These are phyloP conservation scores for Circinella umbellata DNA, from an alignment of 371 early-diverging fungal species.

Conservation along the genomic window DNA sequence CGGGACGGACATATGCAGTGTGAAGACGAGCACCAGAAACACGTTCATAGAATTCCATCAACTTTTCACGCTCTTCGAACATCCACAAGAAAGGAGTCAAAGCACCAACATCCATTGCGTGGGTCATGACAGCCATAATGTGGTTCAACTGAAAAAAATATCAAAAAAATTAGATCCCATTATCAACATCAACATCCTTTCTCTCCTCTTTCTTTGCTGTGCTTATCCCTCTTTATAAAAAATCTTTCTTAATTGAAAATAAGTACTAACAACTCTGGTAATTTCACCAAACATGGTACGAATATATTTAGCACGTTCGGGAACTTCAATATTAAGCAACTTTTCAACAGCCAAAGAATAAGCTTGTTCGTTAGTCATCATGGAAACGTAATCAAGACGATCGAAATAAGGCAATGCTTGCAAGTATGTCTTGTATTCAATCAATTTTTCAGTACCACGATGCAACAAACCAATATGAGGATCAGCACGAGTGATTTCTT, in stretches of 20 bases:
- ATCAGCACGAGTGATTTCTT: slow-evolving; percentile 92
- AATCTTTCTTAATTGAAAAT: too few relatives aligned
- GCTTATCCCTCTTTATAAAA: too few relatives aligned
- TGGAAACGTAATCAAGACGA: slow-evolving; percentile 97
- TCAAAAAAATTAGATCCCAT: neutral
- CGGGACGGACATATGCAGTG: slow-evolving; percentile 96
- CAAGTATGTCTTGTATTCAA: slow-evolving; percentile 95
- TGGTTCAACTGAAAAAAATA: slow-evolving; percentile 73
- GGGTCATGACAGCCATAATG: slow-evolving; percentile 96
- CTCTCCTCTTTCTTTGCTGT: too few relatives aligned
- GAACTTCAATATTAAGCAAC: slow-evolving; percentile 95
- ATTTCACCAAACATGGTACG: slow-evolving; percentile 97
- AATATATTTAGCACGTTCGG: slow-evolving; percentile 94
- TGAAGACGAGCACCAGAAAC: slow-evolving; percentile 98
- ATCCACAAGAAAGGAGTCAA: slow-evolving; percentile 98
- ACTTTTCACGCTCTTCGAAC: slow-evolving; percentile 98
- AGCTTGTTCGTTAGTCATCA: slow-evolving; percentile 96
- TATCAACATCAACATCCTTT: too few relatives aligned
- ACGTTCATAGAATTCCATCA: slow-evolving; percentile 99
- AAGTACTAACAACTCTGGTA: slow-evolving; percentile 63
- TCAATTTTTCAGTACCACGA: slow-evolving; percentile 97
- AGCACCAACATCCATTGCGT: slow-evolving; percentile 97
- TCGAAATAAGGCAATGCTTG: slow-evolving; percentile 99
- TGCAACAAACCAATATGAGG: slow-evolving; percentile 97
- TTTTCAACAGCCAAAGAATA: slow-evolving; percentile 98